Conservation (phyloP, 805 yeast genomes). For the Nakazawaea ernobii region DNA sequence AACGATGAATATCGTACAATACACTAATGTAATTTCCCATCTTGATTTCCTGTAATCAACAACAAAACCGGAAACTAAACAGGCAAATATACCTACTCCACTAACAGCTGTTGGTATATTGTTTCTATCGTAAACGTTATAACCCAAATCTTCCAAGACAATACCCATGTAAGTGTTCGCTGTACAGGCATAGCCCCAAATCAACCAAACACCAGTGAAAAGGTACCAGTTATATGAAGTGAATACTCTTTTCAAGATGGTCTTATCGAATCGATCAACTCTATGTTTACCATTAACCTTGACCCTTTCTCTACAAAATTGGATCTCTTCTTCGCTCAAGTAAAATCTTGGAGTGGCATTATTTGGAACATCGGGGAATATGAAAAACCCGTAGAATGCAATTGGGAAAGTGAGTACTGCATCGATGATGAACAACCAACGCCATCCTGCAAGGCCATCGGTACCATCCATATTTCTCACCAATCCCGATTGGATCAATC, state of each 20-base stretch:
- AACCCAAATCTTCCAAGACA: constrained; percentile 64
- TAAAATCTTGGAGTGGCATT: constrained; percentile 38
- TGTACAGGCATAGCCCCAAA: constrained; percentile 51
- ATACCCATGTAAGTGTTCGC: constrained; percentile 43
- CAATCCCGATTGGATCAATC: constrained; percentile 41
- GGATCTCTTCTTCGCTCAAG: constrained; percentile 48
- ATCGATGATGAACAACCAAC: constrained; percentile 52
- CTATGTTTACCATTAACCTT: constrained; percentile 15
- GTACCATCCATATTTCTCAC: constrained; percentile 29
- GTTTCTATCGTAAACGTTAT: constrained; percentile 37
- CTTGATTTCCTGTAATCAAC: constrained; percentile 50
- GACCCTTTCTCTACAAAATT: constrained; percentile 39
- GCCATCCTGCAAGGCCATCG: constrained; percentile 46
- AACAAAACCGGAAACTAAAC: constrained; percentile 39
- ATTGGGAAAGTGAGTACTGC: constrained; percentile 36
- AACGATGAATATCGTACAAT: constrained; percentile 48
- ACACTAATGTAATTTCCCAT: constrained; percentile 46
- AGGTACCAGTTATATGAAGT: constrained; percentile 53
- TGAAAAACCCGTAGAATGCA: constrained; percentile 21
- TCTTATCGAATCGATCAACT: constrained; percentile 29
- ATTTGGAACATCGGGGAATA: constrained; percentile 62
- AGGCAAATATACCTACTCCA: constrained; percentile 46
- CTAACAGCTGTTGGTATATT: constrained; percentile 40
- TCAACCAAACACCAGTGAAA: constrained; percentile 46
- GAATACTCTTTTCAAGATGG: constrained; percentile 48